Percentiles rank a stretch among this genome's conserved stretches.
phyloP scores from a whole-genome alignment of 805 yeast genomes.

The Candida maltosa region DNA sequence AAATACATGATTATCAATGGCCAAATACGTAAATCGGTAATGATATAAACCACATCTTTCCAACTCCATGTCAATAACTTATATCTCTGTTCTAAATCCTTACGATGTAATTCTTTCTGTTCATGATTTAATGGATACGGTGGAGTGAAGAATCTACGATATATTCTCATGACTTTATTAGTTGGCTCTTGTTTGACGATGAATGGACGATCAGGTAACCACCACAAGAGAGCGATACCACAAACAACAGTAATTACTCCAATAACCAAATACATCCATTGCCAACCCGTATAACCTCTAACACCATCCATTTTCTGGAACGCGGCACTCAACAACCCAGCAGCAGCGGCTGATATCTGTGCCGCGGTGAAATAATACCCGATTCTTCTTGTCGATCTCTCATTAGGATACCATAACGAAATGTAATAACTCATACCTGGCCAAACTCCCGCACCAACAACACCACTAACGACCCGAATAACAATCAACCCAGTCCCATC shows the following conservation, averaged over 20 bases:
- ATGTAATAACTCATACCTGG: conserved; percentile 86
- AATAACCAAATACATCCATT: conserved; percentile 79
- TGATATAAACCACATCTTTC: conserved; percentile 51
- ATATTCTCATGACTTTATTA: conserved; percentile 15
- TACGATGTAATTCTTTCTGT: conserved; percentile 54
- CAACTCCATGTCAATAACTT: conserved; percentile 51
- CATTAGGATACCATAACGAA: conserved; percentile 80
- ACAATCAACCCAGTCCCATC: conserved; percentile 64
- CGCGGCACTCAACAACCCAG: conserved; percentile 84
- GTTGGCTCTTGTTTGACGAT: conserved; percentile 9
- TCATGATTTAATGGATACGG: conserved; percentile 47
- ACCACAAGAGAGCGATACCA: conserved; percentile 68
- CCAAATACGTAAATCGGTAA: conserved; percentile 69
- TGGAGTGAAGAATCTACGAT: conserved; percentile 26
- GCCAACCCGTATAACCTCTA: conserved; percentile 76
- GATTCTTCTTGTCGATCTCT: conserved; percentile 70
- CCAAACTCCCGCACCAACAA: conserved; percentile 86
- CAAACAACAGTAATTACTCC: conserved; percentile 65
- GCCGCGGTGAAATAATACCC: conserved; percentile 93
- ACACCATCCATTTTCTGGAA: conserved; percentile 78
- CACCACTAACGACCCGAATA: conserved; percentile 66
- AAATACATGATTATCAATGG: conserved; percentile 84
- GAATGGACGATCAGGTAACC: conserved; percentile 81
- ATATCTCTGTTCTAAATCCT: conserved; percentile 58
- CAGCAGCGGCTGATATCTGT: conserved; percentile 85